These are phyloP conservation scores for Chondrus crispus DNA, from an alignment of 23 red algal species.

Conservation along the genomic window DNA sequence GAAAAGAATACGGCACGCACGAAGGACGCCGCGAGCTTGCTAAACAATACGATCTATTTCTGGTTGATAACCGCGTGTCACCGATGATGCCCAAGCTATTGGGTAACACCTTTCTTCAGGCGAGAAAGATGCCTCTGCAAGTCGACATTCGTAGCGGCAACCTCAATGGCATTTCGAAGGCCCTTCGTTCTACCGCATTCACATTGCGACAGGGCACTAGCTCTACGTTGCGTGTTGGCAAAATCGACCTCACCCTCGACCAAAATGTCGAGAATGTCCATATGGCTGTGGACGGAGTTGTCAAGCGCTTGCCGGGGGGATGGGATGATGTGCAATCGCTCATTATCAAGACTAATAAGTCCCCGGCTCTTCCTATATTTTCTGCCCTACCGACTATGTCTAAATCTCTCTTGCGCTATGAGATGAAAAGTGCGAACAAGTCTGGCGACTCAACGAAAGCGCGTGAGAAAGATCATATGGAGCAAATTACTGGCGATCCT, in stretches of 20 bases:
- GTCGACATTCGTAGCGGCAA: slow-evolving; percentile 41
- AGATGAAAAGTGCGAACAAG: too few relatives aligned
- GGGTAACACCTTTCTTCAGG: slow-evolving; percentile 52
- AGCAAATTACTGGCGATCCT: too few relatives aligned
- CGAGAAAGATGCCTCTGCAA: slow-evolving; percentile 57
- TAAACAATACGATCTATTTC: slow-evolving; percentile 71
- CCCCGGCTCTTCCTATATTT: slow-evolving; percentile 60
- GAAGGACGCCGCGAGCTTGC: slow-evolving; percentile 70
- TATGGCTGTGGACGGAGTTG: slow-evolving; percentile 14
- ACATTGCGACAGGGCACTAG: slow-evolving; percentile 54
- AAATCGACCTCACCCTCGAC: slow-evolving; percentile 1
- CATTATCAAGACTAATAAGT: slow-evolving; percentile 42
- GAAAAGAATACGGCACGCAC: slow-evolving; percentile 73
- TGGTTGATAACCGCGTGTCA: slow-evolving; percentile 76
- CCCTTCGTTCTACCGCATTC: slow-evolving; percentile 46
- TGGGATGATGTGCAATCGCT: slow-evolving; percentile 69
- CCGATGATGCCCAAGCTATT: slow-evolving; percentile 78
- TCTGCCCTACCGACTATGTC: slow-evolving; percentile 37
- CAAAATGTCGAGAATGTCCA: slow-evolving; percentile 54
- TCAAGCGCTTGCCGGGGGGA: slow-evolving; percentile 1
- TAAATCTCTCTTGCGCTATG: too few relatives aligned
- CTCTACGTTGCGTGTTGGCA: slow-evolving; percentile 19
- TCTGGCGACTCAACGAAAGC: too few relatives aligned
- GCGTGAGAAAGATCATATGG: too few relatives aligned
- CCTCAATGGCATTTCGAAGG: slow-evolving; percentile 5